Conservation (phyloP, 371 early-diverging fungal species). For the Mucor mucedo region DNA sequence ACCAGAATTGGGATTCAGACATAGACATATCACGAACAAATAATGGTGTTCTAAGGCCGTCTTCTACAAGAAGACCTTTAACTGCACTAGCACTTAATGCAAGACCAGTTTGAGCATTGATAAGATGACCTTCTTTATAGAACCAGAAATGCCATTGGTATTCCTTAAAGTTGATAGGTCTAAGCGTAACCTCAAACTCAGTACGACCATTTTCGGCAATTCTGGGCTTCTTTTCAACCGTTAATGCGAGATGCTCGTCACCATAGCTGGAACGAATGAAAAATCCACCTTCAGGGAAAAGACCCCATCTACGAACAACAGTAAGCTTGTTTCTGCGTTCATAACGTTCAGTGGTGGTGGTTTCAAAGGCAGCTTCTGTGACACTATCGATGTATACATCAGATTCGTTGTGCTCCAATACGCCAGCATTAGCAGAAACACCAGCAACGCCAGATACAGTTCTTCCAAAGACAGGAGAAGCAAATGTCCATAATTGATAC, state of each 20-base stretch:
- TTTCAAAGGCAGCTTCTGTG: slow-evolving; percentile 19
- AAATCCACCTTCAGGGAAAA: slow-evolving; percentile 48
- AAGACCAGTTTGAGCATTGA: slow-evolving; percentile 59
- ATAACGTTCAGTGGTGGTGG: slow-evolving; percentile 30
- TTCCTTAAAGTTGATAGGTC: slow-evolving; percentile 42
- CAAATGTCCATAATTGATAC: slow-evolving; percentile 47
- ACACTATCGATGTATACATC: slow-evolving; percentile 30
- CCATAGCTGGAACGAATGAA: slow-evolving; percentile 46
- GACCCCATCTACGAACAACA: slow-evolving; percentile 48
- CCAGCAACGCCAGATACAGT: slow-evolving; percentile 10
- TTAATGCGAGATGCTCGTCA: slow-evolving; percentile 38
- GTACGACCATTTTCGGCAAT: slow-evolving; percentile 20
- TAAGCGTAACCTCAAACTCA: slow-evolving; percentile 36
- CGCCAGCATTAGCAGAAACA: slow-evolving; percentile 11
- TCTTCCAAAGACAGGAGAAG: slow-evolving; percentile 41
- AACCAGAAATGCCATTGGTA: slow-evolving; percentile 58
- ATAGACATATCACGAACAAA: slow-evolving; percentile 36
- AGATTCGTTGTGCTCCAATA: slow-evolving; percentile 6
- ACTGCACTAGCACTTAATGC: slow-evolving; percentile 47
- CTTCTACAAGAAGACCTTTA: slow-evolving; percentile 39
- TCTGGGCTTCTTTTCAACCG: slow-evolving; percentile 36
- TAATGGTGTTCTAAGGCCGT: slow-evolving; percentile 38
- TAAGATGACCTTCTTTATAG: slow-evolving; percentile 54
- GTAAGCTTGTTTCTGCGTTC: slow-evolving; percentile 35
- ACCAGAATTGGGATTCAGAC: slow-evolving; percentile 44